Base-by-base conservation (phyloP, 352 stramenopile genomes). In the Phytopythium oedochilum region DNA sequence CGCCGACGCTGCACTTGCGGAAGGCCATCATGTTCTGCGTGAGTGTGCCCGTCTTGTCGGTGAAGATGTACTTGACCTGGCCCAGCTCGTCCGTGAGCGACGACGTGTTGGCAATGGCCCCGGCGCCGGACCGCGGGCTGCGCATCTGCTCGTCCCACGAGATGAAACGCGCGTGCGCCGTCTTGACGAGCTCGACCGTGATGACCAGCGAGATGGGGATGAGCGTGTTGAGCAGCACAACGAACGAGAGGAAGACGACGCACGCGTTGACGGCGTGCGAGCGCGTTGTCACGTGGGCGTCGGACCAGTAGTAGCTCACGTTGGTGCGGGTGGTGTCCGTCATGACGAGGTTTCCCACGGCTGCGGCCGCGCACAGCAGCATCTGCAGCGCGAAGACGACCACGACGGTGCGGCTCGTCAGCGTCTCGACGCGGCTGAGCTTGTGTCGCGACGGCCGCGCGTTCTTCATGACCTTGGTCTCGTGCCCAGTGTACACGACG, bases 21-120 rank as follows among this genome's bases (percentile, higher is more conserved):
- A 99, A 98, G 46, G 93, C 83, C 94, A 98, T 98, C 42, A 89
- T 75, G 61, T 98, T 98, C 53, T 92, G 75, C 17, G 94, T 98
- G 43, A 98, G 62, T 26, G 94, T 98, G 8, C 94, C 94, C 3
- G 94, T 98, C 63, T 98, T 98, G 66, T 98, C 94, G 0, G 76
- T 98, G 61, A 97, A 97, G 60, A 97, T 84, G 48, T 93, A 95
- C 52, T 84, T 85, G 25, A 98, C 81, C 68, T 98, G 92, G 0
- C 93, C 93, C 1, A 98, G 73, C 51, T 97, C 90, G 46, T 98
- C 92, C 2, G 86, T 97, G 8, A 98, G 73, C n/a, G 83, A 90
- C 8, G 87, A 87, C 0, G 87, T 97, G 42, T 96, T 92, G 0
- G 84, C 94, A 34, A 92, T 75, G 1, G 91, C 88, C 2, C 78